phyloP scores from a whole-genome alignment of 1,139 yeast species.

The Geotrichum siamense region DNA sequence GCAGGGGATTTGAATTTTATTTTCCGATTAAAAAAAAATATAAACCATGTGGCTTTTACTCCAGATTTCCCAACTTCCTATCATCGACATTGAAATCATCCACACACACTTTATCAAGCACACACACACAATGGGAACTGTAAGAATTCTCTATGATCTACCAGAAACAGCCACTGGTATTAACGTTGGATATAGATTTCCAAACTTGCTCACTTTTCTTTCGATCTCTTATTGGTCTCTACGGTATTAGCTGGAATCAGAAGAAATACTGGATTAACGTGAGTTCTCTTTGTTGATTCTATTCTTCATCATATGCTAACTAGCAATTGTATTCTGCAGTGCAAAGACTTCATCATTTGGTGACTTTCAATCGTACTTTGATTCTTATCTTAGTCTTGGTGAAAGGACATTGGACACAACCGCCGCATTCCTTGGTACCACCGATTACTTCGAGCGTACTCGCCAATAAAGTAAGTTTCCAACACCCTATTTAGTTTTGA shows the following conservation, averaged over 20 bases:
- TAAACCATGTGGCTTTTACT: no score
- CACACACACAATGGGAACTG: conserved; percentile 11
- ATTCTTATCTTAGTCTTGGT: conserved; percentile 69
- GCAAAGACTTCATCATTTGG: conserved; percentile 34
- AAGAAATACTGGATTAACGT: conserved; percentile 75
- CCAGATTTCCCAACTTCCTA: not conserved
- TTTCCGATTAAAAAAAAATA: no score
- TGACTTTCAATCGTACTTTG: conserved; percentile 46
- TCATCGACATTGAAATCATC: no score
- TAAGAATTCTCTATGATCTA: not conserved
- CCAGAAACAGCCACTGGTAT: no score
- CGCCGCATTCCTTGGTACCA: conserved; percentile 62
- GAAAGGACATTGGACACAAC: conserved; percentile 72
- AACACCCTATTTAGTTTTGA: no score
- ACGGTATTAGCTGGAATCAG: conserved; percentile 85
- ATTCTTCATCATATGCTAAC: no score
- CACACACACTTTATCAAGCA: no score
- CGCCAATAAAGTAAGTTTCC: not conserved
- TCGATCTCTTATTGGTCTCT: conserved; percentile 70
- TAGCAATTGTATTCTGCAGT: conserved; percentile 30
- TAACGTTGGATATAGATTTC: no score
- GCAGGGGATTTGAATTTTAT: not conserved
- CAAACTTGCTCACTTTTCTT: conserved; percentile 49
- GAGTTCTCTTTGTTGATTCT: conserved; percentile 26
- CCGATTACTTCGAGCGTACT: conserved; percentile 60